Evolutionary conservation across 2,329 filamentous ascomycete genomes (phyloP).

Genomic region (Fusarium bulbicola): DNA sequence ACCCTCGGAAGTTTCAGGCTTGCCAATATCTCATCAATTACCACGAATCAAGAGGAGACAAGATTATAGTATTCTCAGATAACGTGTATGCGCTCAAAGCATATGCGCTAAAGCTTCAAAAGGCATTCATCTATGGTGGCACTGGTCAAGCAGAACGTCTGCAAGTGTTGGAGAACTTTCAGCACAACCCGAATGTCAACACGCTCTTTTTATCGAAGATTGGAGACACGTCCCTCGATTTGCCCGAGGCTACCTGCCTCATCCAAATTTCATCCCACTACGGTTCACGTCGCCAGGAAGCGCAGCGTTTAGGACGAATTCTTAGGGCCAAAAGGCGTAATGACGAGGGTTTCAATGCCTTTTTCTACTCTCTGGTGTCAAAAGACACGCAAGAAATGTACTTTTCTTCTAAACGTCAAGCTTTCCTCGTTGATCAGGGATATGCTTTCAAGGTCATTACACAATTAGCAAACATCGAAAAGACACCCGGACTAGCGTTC

Average conservation of each 20-base stretch:
- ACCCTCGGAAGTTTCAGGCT: slow-evolving; percentile 95
- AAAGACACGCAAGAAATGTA: slow-evolving; percentile 99
- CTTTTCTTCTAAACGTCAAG: slow-evolving; percentile 95
- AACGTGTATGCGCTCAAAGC: slow-evolving; percentile 92
- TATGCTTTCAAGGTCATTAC: slow-evolving; percentile 99
- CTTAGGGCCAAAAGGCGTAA: slow-evolving; percentile 94
- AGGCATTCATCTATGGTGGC: slow-evolving; percentile 90
- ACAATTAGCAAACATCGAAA: slow-evolving; percentile 88
- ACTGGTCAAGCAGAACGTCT: slow-evolving; percentile 88
- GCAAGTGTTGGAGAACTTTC: slow-evolving; percentile 90
- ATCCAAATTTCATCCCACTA: slow-evolving; percentile 99
- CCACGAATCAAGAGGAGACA: slow-evolving; percentile 93
- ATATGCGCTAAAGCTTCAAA: slow-evolving; percentile 84
- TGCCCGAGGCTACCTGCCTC: slow-evolving; percentile 94
- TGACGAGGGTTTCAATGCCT: slow-evolving; percentile 98
- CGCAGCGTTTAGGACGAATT: slow-evolving; percentile 91
- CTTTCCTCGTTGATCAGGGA: slow-evolving; percentile 96
- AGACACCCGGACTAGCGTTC: slow-evolving; percentile 82
- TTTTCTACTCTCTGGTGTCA: slow-evolving; percentile 97
- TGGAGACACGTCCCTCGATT: slow-evolving; percentile 95
- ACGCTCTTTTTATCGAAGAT: slow-evolving; percentile 98
- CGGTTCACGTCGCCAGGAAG: slow-evolving; percentile 95
- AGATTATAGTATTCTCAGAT: slow-evolving; percentile 98
- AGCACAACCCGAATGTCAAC: slow-evolving; percentile 88
- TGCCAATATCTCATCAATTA: slow-evolving; percentile 99